phyloP scores from a whole-genome alignment of 768 basidiomycete species.

The Boletus rufocinnamomeus region DNA sequence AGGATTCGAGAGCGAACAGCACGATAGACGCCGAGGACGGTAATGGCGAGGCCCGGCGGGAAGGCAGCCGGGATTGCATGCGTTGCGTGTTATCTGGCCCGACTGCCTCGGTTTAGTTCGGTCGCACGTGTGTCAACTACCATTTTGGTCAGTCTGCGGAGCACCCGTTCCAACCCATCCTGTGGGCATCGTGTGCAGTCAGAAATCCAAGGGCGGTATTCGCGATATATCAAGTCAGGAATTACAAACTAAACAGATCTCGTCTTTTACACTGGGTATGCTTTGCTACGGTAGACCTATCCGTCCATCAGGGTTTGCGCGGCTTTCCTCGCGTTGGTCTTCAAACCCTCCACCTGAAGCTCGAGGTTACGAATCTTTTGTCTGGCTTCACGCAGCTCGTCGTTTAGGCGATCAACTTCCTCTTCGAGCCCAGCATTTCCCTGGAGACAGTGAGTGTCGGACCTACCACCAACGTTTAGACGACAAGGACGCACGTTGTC shows the following conservation, averaged over 20 bases:
- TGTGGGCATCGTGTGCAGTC: conserved; percentile 10
- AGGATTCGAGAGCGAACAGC: not conserved
- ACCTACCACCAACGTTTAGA: conserved; percentile 3
- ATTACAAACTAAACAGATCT: conserved; percentile 4
- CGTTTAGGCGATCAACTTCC: conserved; percentile 64
- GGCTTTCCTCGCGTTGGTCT: conserved; percentile 75
- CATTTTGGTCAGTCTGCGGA: not conserved
- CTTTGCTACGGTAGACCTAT: conserved; percentile 11
- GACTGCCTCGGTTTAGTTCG: not conserved
- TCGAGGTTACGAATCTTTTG: conserved; percentile 84
- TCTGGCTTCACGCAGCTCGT: conserved; percentile 75
- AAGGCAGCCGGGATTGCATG: not conserved
- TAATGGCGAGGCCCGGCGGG: not conserved
- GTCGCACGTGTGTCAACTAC: conserved; percentile 21
- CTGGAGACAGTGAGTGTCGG: conserved; percentile 7
- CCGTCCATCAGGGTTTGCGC: conserved; percentile 56
- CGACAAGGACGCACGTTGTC: conserved; percentile 35
- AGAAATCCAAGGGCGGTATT: not conserved
- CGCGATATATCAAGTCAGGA: not conserved
- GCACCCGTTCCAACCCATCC: not conserved
- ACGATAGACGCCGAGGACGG: not conserved
- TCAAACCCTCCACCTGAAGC: conserved; percentile 74
- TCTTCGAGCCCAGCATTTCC: conserved; percentile 36
- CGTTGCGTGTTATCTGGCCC: not conserved
- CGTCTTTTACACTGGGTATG: conserved; percentile 4